Evolutionary conservation across 2,329 filamentous ascomycete genomes (phyloP).

Genomic region (Fusarium sp.): DNA sequence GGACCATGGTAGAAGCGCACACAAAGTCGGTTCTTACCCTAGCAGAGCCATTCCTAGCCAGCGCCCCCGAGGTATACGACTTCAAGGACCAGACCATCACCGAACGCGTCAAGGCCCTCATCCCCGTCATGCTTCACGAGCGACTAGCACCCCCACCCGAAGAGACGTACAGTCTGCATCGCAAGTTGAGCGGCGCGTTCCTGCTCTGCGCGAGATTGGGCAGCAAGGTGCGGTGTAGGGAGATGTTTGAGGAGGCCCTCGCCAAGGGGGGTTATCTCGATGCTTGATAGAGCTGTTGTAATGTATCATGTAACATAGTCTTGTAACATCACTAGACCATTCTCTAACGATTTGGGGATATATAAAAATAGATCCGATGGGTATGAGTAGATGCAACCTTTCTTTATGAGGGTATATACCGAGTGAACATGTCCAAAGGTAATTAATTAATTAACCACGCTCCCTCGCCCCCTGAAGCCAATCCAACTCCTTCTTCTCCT

Average conservation of each 20-base stretch:
- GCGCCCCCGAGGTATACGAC: constrained; percentile 86
- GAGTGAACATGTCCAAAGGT: neutral
- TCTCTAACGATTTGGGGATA: constrained; percentile 3
- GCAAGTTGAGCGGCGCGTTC: constrained; percentile 95
- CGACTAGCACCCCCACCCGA: constrained; percentile 90
- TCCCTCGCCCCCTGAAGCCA: constrained; percentile 47
- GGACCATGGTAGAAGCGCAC: constrained; percentile 89
- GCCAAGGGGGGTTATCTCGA: constrained; percentile 47
- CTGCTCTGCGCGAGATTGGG: constrained; percentile 88
- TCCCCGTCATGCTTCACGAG: constrained; percentile 93
- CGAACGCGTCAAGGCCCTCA: constrained; percentile 86
- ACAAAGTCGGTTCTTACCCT: constrained; percentile 88
- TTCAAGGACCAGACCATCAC: constrained; percentile 97
- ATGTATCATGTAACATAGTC: constrained; percentile 28
- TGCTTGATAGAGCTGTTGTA: neutral
- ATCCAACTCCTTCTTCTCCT: constrained; percentile 82
- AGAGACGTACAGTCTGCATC: constrained; percentile 95
- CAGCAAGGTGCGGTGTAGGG: constrained; percentile 82
- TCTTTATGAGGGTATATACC: neutral
- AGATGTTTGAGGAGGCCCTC: constrained; percentile 76
- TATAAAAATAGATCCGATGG: constrained; percentile 15
- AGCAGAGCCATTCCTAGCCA: constrained; percentile 86
- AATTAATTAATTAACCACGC: constrained; percentile 17
- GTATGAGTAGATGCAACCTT: neutral
- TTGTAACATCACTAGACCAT: constrained; percentile 33